Evolutionary conservation across 2,329 filamentous ascomycete genomes (phyloP).

Genomic region (Aspergillus caelatus): DNA sequence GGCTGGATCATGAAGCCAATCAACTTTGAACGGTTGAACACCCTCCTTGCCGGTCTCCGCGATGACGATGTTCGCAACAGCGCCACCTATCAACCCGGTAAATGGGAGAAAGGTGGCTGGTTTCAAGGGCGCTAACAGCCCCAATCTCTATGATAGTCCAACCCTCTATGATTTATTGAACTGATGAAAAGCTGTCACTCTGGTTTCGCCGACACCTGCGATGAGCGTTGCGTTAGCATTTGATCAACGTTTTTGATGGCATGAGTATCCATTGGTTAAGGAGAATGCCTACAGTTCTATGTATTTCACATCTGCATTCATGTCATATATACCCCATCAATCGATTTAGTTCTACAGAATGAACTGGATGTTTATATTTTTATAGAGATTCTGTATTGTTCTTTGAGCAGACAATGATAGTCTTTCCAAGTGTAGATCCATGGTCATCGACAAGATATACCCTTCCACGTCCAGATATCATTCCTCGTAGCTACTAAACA

Average conservation of each 20-base stretch:
- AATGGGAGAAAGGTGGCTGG: conserved; percentile 89
- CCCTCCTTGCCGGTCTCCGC: conserved; percentile 70
- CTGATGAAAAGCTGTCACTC: neutral
- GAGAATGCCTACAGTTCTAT: neutral
- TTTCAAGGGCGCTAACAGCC: conserved; percentile 50
- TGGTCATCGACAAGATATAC: neutral
- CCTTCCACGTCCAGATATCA: neutral
- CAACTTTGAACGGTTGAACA: conserved; percentile 73
- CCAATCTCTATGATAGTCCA: neutral
- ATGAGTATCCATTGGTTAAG: neutral
- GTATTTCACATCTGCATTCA: neutral
- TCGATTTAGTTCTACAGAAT: neutral
- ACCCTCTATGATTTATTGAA: neutral
- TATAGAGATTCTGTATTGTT: neutral
- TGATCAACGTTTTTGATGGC: neutral
- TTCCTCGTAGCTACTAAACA: neutral
- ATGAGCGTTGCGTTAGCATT: neutral
- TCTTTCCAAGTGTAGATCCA: neutral
- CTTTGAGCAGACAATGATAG: neutral
- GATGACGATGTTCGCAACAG: conserved; percentile 60
- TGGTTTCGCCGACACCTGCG: neutral
- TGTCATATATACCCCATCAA: neutral
- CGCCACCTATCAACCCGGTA: conserved; percentile 70
- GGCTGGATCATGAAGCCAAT: conserved; percentile 92
- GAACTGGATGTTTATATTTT: neutral